Percentiles rank a stretch among this genome's conserved stretches.
These are phyloP conservation scores for Eucalyptus virginea DNA, from an alignment of 345 rosid genomes.

Conservation along the genomic window DNA sequence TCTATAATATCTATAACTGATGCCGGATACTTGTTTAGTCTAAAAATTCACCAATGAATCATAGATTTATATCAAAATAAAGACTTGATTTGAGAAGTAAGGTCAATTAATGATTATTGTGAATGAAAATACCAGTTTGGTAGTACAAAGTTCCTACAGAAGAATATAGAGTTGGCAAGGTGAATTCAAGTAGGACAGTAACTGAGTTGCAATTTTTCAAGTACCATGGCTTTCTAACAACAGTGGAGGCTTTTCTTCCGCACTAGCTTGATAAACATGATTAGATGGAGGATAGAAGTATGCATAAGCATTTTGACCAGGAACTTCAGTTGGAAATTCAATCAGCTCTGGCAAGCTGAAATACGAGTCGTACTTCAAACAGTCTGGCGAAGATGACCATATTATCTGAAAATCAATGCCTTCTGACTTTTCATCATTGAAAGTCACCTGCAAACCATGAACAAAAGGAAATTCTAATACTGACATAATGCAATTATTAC, in stretches of 20 bases:
- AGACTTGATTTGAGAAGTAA: neutral
- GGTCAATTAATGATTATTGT: neutral
- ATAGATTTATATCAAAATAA: neutral
- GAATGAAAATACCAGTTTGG: neutral
- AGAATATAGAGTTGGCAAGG: neutral
- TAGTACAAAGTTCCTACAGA: neutral
- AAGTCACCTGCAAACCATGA: constrained; percentile 38
- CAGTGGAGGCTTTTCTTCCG: constrained; percentile 81
- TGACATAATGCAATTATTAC: neutral
- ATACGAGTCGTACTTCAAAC: constrained; percentile 42
- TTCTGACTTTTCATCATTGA: constrained; percentile 35
- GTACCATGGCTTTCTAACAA: constrained; percentile 87
- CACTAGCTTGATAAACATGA: constrained; percentile 43
- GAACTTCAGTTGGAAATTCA: constrained; percentile 81
- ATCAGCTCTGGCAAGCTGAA: constrained; percentile 78
- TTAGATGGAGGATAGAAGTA: constrained; percentile 79
- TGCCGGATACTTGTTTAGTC: neutral
- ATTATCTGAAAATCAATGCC: constrained; percentile 51
- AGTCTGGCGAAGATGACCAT: constrained; percentile 83
- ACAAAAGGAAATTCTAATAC: neutral
- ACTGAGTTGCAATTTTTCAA: neutral
- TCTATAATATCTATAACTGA: neutral
- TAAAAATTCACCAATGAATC: neutral
- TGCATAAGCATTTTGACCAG: constrained; percentile 82
- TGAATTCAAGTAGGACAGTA: neutral